Conservation (phyloP, 2,329 filamentous ascomycete genomes). For the Trichoderma sp. region DNA sequence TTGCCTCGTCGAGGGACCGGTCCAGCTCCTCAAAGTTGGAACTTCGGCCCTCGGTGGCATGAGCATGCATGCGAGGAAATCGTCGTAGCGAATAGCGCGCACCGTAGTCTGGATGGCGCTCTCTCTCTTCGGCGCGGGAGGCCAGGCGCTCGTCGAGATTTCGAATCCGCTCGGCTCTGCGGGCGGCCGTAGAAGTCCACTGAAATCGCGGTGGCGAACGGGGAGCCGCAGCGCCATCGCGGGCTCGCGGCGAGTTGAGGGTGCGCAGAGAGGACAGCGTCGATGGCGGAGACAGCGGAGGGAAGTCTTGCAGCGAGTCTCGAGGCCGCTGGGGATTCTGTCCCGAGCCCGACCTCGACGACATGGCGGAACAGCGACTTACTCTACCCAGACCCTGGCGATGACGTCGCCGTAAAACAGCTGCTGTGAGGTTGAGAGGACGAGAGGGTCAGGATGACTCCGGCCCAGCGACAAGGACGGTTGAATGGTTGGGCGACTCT, state of each 20-base stretch:
- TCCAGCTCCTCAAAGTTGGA: slow-evolving; percentile 38
- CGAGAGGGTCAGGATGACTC: not conserved
- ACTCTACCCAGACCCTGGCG: not conserved
- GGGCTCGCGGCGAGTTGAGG: slow-evolving; percentile 30
- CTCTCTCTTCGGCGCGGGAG: slow-evolving; percentile 28
- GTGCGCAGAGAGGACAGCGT: slow-evolving; percentile 33
- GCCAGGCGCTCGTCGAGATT: slow-evolving; percentile 32
- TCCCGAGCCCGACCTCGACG: slow-evolving; percentile 34
- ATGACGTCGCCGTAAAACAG: not conserved
- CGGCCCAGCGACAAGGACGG: not conserved
- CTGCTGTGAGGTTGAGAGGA: not conserved
- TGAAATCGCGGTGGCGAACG: slow-evolving; percentile 19
- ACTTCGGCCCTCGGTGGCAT: slow-evolving; percentile 26
- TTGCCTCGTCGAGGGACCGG: slow-evolving; percentile 41
- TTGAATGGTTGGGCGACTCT: not conserved
- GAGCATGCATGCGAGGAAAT: slow-evolving; percentile 26
- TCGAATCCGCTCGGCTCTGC: slow-evolving; percentile 38
- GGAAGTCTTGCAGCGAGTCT: slow-evolving; percentile 32
- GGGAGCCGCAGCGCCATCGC: slow-evolving; percentile 27
- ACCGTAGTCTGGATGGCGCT: slow-evolving; percentile 29
- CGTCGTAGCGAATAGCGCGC: slow-evolving; percentile 28
- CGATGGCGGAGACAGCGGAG: slow-evolving; percentile 32
- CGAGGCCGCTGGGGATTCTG: slow-evolving; percentile 32
- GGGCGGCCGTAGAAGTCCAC: slow-evolving; percentile 30
- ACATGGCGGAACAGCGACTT: slow-evolving; percentile 26